Evolutionary conservation across 495 filamentous ascomycete species (phyloP), one percentile per base, ranked within the genome.

Genomic region (Tuber aestivum): DNA sequence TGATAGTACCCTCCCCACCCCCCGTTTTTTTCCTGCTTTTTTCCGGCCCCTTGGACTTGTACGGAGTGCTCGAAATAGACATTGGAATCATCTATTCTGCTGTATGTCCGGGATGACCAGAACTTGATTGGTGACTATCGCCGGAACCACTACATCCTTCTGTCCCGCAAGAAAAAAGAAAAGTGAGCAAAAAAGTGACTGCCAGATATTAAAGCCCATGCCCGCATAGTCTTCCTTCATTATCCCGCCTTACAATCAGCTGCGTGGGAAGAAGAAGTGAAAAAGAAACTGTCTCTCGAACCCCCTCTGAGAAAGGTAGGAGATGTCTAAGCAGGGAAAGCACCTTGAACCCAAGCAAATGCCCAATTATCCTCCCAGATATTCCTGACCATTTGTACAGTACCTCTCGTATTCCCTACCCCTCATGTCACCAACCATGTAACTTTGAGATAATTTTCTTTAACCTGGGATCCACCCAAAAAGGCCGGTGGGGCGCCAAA

Each of bases 291-390:
- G 6, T 50, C 37, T 40, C 41, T 18, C 0, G 16, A 0, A 3
- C 65, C 70, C 38, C 12, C 32, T 42, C 12, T n/a, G 42, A 70
- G 75, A 77, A 38, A 77, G 9, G 2, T n/a, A 18, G 14, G 70
- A 42, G 6, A 69, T 41, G 70, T 65, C 72, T 5, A 45, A 21
- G 42, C 18, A 20, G 42, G 16, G 14, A 18, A 45, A 45, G 16
- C 12, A n/a, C 14, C 21, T 45, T 7, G 1, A n/a, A n/a, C 48
- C 23, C 48, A 7, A 21, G 23, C n/a, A 50, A 50, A 50, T 12
- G 0, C 7, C 23, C 48, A 3, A 50, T 12, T n/a, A 50, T 12
- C 3, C 27, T 16, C 50, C 12, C 0, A 23, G n/a, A 61, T 32
- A 61, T 14, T n/a, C 23, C n/a, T 23, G 2, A n/a, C 9, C 12